Evolutionary conservation across 345 rosid genomes (phyloP).

Genomic region (Eucalyptus pauciflora): DNA sequence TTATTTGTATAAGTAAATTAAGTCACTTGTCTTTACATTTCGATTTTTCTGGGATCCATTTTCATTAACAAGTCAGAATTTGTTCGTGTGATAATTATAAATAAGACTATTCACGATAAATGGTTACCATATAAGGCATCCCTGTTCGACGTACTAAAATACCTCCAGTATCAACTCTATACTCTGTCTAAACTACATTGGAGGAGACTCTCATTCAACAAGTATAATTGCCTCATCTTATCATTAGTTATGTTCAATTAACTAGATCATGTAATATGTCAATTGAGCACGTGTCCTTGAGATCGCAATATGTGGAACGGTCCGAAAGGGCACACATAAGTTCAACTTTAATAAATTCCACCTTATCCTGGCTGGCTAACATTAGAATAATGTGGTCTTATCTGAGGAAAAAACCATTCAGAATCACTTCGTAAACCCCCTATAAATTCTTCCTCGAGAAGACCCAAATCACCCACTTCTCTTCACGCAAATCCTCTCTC

Average conservation of each 20-base stretch:
- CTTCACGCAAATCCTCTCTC: neutral
- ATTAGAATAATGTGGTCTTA: neutral
- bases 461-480: neutral
- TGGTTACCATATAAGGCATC: neutral
- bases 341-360: neutral
- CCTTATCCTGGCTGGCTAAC: neutral
- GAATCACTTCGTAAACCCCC: slow-evolving; percentile 8
- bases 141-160: neutral
- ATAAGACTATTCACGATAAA: neutral
- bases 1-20: neutral
- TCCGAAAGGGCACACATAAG: neutral
- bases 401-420: neutral
- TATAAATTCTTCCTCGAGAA: slow-evolving; percentile 7
- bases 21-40: neutral
- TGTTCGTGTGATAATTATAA: neutral
- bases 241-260: neutral
- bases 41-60: neutral
- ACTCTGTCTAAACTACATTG: neutral
- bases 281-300: neutral
- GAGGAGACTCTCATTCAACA: neutral
- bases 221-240: neutral
- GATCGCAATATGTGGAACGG: neutral
- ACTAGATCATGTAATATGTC: neutral
- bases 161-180: neutral
- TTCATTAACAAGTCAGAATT: neutral